phyloP scores from a whole-genome alignment of 2,329 filamentous ascomycete species.

The Fusarium sp. region DNA sequence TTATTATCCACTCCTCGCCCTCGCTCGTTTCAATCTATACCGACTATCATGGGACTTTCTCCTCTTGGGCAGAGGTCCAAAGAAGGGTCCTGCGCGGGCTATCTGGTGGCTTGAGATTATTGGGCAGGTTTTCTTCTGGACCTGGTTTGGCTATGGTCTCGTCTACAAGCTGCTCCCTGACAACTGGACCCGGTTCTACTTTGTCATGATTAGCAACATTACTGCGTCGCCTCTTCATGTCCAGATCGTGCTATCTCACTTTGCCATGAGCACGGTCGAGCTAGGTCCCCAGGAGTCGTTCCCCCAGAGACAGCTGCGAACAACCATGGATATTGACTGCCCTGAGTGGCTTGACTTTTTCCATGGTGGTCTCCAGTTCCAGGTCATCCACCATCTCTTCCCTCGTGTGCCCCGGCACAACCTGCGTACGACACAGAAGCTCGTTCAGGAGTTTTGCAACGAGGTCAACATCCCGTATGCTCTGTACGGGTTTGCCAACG shows the following conservation, averaged over 20 bases:
- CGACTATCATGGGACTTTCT: slow-evolving; percentile 83
- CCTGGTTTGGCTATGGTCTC: slow-evolving; percentile 85
- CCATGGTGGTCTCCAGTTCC: slow-evolving; percentile 89
- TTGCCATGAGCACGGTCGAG: slow-evolving; percentile 91
- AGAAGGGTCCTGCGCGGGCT: slow-evolving; percentile 83
- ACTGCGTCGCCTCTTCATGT: slow-evolving; percentile 85
- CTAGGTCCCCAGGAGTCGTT: slow-evolving; percentile 87
- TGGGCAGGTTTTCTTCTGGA: slow-evolving; percentile 85
- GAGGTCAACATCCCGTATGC: slow-evolving; percentile 88
- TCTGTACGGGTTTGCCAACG: slow-evolving; percentile 84
- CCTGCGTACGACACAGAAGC: slow-evolving; percentile 76
- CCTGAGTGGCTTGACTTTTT: slow-evolving; percentile 89
- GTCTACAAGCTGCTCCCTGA: slow-evolving; percentile 78
- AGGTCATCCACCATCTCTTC: slow-evolving; percentile 87
- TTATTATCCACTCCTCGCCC: slow-evolving; percentile 83
- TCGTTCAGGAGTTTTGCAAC: slow-evolving; percentile 83
- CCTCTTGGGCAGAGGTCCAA: slow-evolving; percentile 74
- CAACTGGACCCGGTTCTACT: slow-evolving; percentile 75
- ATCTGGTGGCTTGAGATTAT: slow-evolving; percentile 82
- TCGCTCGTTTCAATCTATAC: slow-evolving; percentile 91
- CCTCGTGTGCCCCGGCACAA: slow-evolving; percentile 88
- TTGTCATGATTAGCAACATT: slow-evolving; percentile 83
- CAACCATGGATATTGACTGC: slow-evolving; percentile 93
- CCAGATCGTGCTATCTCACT: slow-evolving; percentile 92
- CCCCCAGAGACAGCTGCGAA: slow-evolving; percentile 89